A percentile compares a stretch with the other conserved stretches of the same genome.
Evolutionary conservation across 1,284 basidiomycete species (phyloP).

Genomic region (Golubevia sp.): DNA sequence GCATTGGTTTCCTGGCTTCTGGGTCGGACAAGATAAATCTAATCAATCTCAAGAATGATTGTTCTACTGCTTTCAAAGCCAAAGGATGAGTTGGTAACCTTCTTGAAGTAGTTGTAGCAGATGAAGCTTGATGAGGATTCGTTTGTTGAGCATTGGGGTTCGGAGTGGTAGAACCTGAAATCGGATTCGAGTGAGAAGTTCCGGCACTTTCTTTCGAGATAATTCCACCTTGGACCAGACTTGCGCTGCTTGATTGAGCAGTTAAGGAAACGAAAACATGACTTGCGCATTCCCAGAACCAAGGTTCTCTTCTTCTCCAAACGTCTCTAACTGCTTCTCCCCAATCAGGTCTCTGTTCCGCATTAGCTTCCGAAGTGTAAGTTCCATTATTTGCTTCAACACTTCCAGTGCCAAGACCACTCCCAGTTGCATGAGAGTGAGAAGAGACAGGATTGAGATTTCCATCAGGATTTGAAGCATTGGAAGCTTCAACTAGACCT

Average conservation of each 20-base stretch:
- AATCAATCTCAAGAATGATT: constrained; percentile 11
- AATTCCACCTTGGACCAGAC: background rate
- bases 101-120: background rate
- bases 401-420: too few species aligned
- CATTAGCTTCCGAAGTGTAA: background rate
- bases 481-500: background rate
- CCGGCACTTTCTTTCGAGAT: background rate
- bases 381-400: too few species aligned
- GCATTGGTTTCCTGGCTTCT: background rate
- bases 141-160: background rate
- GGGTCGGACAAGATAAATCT: constrained; percentile 7
- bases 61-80: constrained; percentile 10
- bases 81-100: constrained; percentile 9
- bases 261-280: constrained; percentile 9
- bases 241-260: background rate
- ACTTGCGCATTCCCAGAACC: constrained; percentile 6
- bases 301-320: constrained; percentile 6
- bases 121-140: background rate
- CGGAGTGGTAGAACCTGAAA: background rate
- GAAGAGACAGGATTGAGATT: too few species aligned
- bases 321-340: constrained; percentile 6
- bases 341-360: background rate
- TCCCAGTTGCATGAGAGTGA: too few species aligned
- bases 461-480: too few species aligned
- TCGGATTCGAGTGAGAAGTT: background rate